Evolutionary conservation across 306 rosid genomes (phyloP).

Genomic region (Glycine latifolia): DNA sequence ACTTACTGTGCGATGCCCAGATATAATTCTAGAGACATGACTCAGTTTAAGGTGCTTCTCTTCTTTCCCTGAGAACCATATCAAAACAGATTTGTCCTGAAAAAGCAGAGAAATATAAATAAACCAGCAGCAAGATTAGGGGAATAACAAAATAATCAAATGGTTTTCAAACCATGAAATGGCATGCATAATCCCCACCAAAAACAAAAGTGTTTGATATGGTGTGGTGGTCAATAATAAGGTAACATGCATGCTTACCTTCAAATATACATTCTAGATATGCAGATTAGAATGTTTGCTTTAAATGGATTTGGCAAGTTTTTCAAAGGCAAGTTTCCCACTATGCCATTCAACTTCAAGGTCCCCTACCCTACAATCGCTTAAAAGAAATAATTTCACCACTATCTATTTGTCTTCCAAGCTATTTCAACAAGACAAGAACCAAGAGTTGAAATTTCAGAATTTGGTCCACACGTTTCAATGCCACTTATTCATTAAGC

Average conservation of each 20-base stretch:
- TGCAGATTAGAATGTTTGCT: constrained; percentile 25
- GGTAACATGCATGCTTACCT: too few relatives aligned
- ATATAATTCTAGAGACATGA: constrained; percentile 91
- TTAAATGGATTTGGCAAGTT: constrained; percentile 13
- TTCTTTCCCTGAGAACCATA: constrained; percentile 98
- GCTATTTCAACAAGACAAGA: constrained; percentile 43
- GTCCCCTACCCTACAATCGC: not conserved
- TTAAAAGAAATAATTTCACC: constrained; percentile 32
- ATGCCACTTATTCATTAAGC: too few relatives aligned
- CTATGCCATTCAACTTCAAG: constrained; percentile 18
- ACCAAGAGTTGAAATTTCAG: too few relatives aligned
- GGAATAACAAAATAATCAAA: constrained; percentile 37
- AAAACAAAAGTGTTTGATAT: not conserved
- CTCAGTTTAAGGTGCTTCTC: constrained; percentile 93
- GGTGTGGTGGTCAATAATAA: too few relatives aligned
- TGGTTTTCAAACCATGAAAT: constrained; percentile 14
- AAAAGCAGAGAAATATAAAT: constrained; percentile 40
- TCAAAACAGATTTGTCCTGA: constrained; percentile 89
- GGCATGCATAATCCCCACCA: constrained; percentile 29
- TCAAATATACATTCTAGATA: constrained; percentile 8
- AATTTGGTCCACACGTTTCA: too few relatives aligned
- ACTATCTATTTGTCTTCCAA: constrained; percentile 67
- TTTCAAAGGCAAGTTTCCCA: constrained; percentile 22
- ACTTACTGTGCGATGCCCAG: constrained; percentile 85
- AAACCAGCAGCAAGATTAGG: constrained; percentile 20